Evolutionary conservation across 805 yeast genomes (phyloP).

Genomic region (Zygoascus bituminiphila): DNA sequence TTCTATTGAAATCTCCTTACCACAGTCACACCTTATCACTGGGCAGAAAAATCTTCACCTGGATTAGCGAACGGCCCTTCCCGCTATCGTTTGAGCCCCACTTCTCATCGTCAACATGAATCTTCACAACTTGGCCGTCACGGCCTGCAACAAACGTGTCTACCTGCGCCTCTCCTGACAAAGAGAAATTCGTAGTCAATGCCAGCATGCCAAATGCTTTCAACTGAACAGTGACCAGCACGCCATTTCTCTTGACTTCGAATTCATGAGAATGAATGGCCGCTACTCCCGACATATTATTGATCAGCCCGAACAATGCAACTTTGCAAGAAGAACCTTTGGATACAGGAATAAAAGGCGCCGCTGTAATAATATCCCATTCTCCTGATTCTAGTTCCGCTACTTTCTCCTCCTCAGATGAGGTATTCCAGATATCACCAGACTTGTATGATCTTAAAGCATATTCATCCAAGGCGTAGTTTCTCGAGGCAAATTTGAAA

Average conservation of each 20-base stretch:
- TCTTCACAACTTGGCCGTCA: background rate
- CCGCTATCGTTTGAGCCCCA: background rate
- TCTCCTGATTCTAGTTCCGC: slow-evolving; percentile 11
- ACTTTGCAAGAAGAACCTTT: background rate
- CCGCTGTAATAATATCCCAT: slow-evolving; percentile 16
- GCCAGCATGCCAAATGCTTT: slow-evolving; percentile 13
- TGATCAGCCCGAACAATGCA: slow-evolving; percentile 13
- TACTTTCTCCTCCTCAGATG: background rate
- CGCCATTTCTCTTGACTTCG: background rate
- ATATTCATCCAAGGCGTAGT: background rate
- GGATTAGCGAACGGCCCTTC: background rate
- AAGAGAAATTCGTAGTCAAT: slow-evolving; percentile 3
- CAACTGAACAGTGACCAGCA: slow-evolving; percentile 1
- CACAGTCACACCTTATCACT: background rate
- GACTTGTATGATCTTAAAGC: slow-evolving; percentile 9
- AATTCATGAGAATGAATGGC: slow-evolving; percentile 8
- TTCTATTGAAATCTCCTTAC: background rate
- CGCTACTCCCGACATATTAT: slow-evolving; percentile 14
- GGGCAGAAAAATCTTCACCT: background rate
- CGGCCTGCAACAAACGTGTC: background rate
- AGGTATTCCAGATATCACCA: slow-evolving; percentile 9
- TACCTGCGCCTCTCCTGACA: background rate
- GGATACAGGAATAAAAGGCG: slow-evolving; percentile 3
- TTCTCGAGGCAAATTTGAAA: slow-evolving; percentile 2
- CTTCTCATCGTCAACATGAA: background rate